A percentile compares a stretch with the other conserved stretches of the same genome.
phyloP scores from a whole-genome alignment of 495 filamentous ascomycete species.

The Thermothielavioides terrestris region DNA sequence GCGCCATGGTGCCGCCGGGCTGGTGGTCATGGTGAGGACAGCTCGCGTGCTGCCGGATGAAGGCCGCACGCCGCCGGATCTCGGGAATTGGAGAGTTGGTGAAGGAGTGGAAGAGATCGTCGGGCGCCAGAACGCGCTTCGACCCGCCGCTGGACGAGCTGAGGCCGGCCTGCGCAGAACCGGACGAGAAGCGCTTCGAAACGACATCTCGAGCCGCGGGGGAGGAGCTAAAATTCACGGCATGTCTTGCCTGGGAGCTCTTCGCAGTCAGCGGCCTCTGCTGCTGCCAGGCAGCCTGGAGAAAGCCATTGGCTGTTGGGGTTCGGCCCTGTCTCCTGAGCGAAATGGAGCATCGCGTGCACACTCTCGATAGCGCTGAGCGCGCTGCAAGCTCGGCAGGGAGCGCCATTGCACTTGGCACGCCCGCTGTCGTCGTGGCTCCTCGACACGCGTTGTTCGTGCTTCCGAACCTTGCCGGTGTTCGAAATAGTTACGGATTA shows the following conservation, averaged over 20 bases:
- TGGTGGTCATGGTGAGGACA: slow-evolving; percentile 85
- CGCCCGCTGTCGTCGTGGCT: neutral
- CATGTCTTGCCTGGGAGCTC: slow-evolving; percentile 4
- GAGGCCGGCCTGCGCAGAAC: slow-evolving; percentile 11
- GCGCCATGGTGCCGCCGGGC: slow-evolving; percentile 48
- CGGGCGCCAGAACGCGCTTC: slow-evolving; percentile 49
- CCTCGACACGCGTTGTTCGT: too few relatives aligned
- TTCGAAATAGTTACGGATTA: too few relatives aligned
- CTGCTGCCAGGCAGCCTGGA: slow-evolving; percentile 11
- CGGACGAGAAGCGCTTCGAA: slow-evolving; percentile 16
- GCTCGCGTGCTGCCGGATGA: slow-evolving; percentile 81
- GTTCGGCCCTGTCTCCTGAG: slow-evolving; percentile 6
- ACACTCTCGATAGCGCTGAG: slow-evolving; percentile 21
- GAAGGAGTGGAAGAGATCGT: slow-evolving; percentile 91
- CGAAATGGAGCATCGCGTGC: slow-evolving; percentile 23
- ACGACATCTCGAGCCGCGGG: neutral
- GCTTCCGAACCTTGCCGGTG: too few relatives aligned
- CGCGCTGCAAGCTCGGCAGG: slow-evolving; percentile 24
- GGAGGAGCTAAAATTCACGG: neutral
- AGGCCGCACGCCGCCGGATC: slow-evolving; percentile 76
- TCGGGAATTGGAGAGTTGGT: slow-evolving; percentile 76
- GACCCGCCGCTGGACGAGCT: neutral
- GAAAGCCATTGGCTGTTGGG: slow-evolving; percentile 16
- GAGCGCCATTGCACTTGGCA: slow-evolving; percentile 15
- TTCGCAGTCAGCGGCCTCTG: slow-evolving; percentile 13